These are phyloP conservation scores for Obelidium mucronatum DNA, from an alignment of 192 early-diverging fungal species.

Conservation along the genomic window DNA sequence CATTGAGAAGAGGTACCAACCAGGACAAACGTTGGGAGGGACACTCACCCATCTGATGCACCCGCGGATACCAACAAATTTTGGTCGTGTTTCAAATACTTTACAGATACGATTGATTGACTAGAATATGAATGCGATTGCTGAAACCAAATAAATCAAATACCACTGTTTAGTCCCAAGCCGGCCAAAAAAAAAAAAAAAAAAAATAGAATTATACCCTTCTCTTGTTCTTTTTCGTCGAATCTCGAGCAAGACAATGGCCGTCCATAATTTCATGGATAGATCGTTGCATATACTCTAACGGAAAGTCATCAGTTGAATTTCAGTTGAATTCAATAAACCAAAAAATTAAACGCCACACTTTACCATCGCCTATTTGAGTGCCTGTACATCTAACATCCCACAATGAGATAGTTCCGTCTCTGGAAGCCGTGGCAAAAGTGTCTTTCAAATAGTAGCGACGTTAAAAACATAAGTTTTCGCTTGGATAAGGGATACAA, in stretches of 20 bases:
- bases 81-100: constrained; percentile 53
- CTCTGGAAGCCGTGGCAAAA: constrained; percentile 75
- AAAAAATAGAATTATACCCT: no score
- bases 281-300: constrained; percentile 45
- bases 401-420: constrained; percentile 79
- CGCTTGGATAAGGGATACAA: not conserved
- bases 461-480: not conserved
- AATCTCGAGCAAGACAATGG: constrained; percentile 31
- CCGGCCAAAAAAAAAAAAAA: no score
- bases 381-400: constrained; percentile 71
- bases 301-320: not conserved
- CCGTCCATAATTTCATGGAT: constrained; percentile 56
- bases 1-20: not conserved
- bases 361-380: constrained; percentile 43
- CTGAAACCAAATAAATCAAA: no score
- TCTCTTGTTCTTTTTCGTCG: not conserved
- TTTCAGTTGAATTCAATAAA: not conserved
- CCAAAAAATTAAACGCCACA: not conserved
- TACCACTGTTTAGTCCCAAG: no score
- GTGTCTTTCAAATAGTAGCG: constrained; percentile 49
- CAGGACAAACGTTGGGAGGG: not conserved
- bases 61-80: constrained; percentile 67
- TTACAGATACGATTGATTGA: constrained; percentile 61
- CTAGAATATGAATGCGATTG: no score
- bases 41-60: constrained; percentile 65